Conservation (phyloP, 495 filamentous ascomycete genomes). For the Sphaerosporella brunnea region DNA sequence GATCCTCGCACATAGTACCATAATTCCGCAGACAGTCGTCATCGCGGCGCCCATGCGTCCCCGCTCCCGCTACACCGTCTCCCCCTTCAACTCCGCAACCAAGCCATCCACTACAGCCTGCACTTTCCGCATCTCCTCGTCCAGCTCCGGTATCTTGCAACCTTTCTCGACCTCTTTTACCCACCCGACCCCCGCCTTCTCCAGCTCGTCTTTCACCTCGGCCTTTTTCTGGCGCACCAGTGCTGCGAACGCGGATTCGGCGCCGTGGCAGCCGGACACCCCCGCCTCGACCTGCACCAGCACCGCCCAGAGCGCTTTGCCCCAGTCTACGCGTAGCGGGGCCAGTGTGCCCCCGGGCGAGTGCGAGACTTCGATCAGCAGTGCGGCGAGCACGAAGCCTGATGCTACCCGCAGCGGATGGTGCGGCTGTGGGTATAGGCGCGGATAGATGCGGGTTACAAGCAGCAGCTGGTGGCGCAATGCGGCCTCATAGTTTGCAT, state of each 20-base stretch:
- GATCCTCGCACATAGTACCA: too few species aligned
- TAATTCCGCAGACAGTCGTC: too few species aligned
- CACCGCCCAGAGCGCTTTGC: conserved; percentile 19
- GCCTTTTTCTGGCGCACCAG: conserved; percentile 14
- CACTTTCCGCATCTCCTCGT: conserved; percentile 2
- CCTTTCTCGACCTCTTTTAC: neutral
- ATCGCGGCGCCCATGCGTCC: neutral
- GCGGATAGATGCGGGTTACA: conserved; percentile 12
- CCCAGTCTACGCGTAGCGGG: conserved; percentile 12
- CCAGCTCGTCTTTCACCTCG: conserved; percentile 17
- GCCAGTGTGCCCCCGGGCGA: conserved; percentile 1
- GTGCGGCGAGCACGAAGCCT: conserved; percentile 15
- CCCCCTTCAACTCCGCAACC: neutral
- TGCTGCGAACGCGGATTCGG: conserved; percentile 8
- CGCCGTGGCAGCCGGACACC: conserved; percentile 18
- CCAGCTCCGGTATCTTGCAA: too few species aligned
- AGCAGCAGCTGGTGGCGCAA: conserved; percentile 13
- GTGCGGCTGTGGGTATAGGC: conserved; percentile 16
- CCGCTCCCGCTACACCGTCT: conserved; percentile 9
- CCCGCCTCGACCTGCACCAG: conserved; percentile 12
- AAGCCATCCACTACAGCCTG: neutral
- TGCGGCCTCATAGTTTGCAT: conserved; percentile 9
- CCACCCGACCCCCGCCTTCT: conserved; percentile 5
- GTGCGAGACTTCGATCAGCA: conserved; percentile 15
- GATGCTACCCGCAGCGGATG: conserved; percentile 18